Evolutionary conservation across 345 rosid species (phyloP).

Genomic region (Fremontodendron californicum): DNA sequence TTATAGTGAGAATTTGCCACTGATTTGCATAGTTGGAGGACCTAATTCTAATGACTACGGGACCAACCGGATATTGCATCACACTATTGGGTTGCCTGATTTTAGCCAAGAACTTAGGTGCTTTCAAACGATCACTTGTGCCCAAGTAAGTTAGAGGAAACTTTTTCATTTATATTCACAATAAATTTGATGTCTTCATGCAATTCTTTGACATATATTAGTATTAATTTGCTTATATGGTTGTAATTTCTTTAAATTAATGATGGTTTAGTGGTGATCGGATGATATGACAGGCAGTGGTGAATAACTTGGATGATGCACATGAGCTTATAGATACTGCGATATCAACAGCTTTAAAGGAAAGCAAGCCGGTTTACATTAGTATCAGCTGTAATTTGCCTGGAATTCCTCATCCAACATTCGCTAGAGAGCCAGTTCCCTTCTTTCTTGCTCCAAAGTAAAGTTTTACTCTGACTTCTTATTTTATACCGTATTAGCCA

Average conservation of each 20-base stretch:
- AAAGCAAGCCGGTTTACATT: constrained; percentile 72
- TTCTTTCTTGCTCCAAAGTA: constrained; percentile 55
- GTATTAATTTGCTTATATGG: background rate
- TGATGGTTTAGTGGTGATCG: background rate
- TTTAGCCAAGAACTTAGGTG: constrained; percentile 60
- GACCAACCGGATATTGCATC: constrained; percentile 60
- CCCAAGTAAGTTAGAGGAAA: constrained; percentile 36
- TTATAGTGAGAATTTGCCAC: constrained; percentile 61
- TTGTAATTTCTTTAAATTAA: background rate
- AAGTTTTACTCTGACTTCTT: constrained; percentile 9
- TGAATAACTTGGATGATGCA: constrained; percentile 63
- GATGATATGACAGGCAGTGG: too few relatives aligned
- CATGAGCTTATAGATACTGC: constrained; percentile 65
- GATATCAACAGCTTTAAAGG: constrained; percentile 66
- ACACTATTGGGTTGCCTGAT: constrained; percentile 66
- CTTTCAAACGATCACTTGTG: constrained; percentile 56
- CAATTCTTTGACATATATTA: background rate
- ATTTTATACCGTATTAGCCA: background rate
- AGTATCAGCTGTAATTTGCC: constrained; percentile 62
- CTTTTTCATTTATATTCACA: background rate
- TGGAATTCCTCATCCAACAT: constrained; percentile 59
- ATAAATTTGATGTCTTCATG: background rate
- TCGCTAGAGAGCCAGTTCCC: constrained; percentile 56
- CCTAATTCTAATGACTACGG: constrained; percentile 68
- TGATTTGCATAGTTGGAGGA: constrained; percentile 63